Percentiles rank a stretch among this genome's conserved stretches.
These are phyloP conservation scores for Anethum foeniculum DNA, from an alignment of 140 eudicot genomes.

Conservation along the genomic window DNA sequence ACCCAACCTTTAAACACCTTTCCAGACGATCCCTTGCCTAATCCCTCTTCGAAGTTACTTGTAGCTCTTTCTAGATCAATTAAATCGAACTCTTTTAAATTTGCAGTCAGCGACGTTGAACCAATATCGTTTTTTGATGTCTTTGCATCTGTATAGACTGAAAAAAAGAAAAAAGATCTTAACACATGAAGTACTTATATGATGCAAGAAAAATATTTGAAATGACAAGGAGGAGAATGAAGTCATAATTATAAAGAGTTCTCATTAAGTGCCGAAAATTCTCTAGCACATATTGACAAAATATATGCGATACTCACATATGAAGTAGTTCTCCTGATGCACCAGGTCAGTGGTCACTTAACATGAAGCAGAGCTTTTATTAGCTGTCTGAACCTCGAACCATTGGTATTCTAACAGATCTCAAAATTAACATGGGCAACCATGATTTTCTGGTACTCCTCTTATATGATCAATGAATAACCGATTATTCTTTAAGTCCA, in stretches of 20 bases:
- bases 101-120: background rate
- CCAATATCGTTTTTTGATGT: background rate
- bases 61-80: conserved; percentile 19
- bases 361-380: too few relatives aligned
- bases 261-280: background rate
- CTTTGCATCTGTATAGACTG: background rate
- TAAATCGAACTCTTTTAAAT: conserved; percentile 8
- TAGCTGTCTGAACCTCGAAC: too few relatives aligned
- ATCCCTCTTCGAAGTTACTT: conserved; percentile 5
- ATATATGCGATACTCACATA: too few relatives aligned
- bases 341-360: too few relatives aligned
- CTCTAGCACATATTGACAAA: too few relatives aligned
- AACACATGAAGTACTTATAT: background rate
- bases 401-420: too few relatives aligned
- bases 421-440: too few relatives aligned
- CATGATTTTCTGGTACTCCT: too few relatives aligned
- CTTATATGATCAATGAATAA: too few relatives aligned
- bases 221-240: background rate
- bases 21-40: conserved; percentile 23
- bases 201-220: background rate
- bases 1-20: conserved; percentile 23
- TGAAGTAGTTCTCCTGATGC: too few relatives aligned
- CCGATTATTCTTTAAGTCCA: too few relatives aligned
- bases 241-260: background rate
- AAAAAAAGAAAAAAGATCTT: background rate